Evolutionary conservation across 306 rosid genomes (phyloP).

Genomic region (Arachis hypogaea): DNA sequence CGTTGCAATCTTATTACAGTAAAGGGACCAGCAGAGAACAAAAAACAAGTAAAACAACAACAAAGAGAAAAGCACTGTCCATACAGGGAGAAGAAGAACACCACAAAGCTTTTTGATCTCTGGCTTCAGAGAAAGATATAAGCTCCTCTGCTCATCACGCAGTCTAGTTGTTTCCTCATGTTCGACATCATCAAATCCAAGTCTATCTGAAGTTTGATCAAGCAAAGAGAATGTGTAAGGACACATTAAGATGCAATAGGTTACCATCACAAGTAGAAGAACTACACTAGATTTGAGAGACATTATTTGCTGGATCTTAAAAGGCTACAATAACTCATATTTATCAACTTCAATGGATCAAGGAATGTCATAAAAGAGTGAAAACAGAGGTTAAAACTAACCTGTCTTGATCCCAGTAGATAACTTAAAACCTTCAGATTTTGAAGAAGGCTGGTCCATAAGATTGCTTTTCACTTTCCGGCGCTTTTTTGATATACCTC

Average conservation of each 20-base stretch:
- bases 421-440: slow-evolving; percentile 49
- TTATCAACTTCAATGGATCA: slow-evolving; percentile 37
- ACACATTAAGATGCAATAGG: slow-evolving; percentile 21
- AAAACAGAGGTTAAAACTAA: slow-evolving; percentile 43
- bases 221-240: slow-evolving; percentile 30
- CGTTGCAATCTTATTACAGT: slow-evolving; percentile 11
- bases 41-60: slow-evolving; percentile 19
- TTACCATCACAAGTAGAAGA: slow-evolving; percentile 40
- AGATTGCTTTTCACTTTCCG: slow-evolving; percentile 53
- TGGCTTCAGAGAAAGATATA: slow-evolving; percentile 50
- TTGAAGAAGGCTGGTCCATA: slow-evolving; percentile 43
- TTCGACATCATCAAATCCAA: slow-evolving; percentile 36
- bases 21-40: slow-evolving; percentile 37
- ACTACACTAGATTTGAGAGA: slow-evolving; percentile 37
- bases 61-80: slow-evolving; percentile 23
- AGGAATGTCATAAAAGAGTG: slow-evolving; percentile 26
- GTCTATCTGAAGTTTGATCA: slow-evolving; percentile 44
- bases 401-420: slow-evolving; percentile 55
- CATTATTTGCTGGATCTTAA: slow-evolving; percentile 39
- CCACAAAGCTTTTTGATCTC: slow-evolving; percentile 45
- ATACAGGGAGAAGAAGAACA: slow-evolving; percentile 50
- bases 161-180: slow-evolving; percentile 23
- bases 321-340: slow-evolving; percentile 15
- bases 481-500: slow-evolving; percentile 58
- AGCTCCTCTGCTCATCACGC: slow-evolving; percentile 45